phyloP scores from a whole-genome alignment of 2,329 filamentous ascomycete genomes.

The Furcasterigmium furcatum region DNA sequence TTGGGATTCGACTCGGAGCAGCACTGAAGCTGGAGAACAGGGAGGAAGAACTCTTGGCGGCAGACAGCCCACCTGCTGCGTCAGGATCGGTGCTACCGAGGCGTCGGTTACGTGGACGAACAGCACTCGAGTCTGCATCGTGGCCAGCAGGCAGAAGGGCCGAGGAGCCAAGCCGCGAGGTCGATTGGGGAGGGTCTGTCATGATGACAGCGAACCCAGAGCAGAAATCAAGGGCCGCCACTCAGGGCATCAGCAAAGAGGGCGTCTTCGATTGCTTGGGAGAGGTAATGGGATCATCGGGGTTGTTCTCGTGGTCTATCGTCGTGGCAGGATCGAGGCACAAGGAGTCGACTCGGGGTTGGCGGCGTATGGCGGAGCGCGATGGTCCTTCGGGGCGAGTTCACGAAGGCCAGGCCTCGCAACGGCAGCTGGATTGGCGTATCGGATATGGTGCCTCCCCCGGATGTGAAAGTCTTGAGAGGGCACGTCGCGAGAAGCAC shows the following conservation, averaged over 20 bases:
- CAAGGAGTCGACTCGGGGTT: too few species aligned
- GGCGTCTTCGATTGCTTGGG: not conserved
- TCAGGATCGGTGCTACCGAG: constrained; percentile 27
- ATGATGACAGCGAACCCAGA: constrained; percentile 6
- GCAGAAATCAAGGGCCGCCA: not conserved
- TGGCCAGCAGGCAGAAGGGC: constrained; percentile 37
- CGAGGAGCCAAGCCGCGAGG: constrained; percentile 42
- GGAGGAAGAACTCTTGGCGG: constrained; percentile 16
- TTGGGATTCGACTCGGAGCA: constrained; percentile 38
- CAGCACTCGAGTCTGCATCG: constrained; percentile 33
- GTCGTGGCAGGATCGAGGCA: too few species aligned
- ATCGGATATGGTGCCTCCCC: too few species aligned
- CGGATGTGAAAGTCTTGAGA: too few species aligned
- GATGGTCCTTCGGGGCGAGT: too few species aligned
- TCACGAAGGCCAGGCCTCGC: too few species aligned
- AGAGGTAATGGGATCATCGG: not conserved
- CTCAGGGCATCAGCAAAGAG: not conserved
- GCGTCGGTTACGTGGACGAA: constrained; percentile 50
- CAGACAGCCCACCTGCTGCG: constrained; percentile 18
- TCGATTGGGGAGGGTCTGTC: constrained; percentile 15
- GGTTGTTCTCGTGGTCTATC: too few species aligned
- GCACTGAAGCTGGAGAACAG: constrained; percentile 26
- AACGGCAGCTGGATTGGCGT: too few species aligned
- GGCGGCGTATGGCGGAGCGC: too few species aligned
- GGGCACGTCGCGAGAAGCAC: too few species aligned